Evolutionary conservation across 139 green algal genomes (phyloP).

Genomic region (Raphidocelis subcapitata): DNA sequence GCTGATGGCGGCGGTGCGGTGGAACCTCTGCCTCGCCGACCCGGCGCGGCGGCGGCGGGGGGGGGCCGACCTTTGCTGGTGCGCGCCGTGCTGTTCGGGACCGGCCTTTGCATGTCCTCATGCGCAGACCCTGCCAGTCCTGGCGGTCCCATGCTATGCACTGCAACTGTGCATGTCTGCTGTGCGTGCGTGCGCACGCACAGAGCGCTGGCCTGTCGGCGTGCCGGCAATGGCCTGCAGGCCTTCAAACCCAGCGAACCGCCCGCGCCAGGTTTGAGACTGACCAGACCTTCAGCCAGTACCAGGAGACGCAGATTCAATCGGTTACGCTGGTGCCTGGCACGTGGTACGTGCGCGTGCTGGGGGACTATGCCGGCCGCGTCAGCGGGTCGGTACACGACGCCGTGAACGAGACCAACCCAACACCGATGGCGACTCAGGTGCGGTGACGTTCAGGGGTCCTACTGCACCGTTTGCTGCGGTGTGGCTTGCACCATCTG

Average conservation of each 20-base stretch:
- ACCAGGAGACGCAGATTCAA: constrained; percentile 56
- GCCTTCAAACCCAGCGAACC: not conserved
- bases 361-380: constrained; percentile 66
- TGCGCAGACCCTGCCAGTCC: not conserved
- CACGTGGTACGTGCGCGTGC: constrained; percentile 66
- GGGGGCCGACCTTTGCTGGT: constrained; percentile 71
- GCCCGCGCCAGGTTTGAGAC: constrained; percentile 43
- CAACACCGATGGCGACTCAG: constrained; percentile 28
- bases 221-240: not conserved
- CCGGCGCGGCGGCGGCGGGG: constrained; percentile 33
- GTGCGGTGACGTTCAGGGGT: constrained; percentile 12
- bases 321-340: constrained; percentile 54
- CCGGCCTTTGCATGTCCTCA: not conserved
- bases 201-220: not conserved
- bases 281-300: constrained; percentile 46
- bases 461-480: not conserved
- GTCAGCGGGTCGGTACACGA: constrained; percentile 63
- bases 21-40: constrained; percentile 73
- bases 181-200: not conserved
- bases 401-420: constrained; percentile 44
- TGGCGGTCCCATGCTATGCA: not conserved
- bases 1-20: constrained; percentile 61
- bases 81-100: not conserved
- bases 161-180: not conserved
- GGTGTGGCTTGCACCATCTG: not conserved